Conservation (phyloP, 768 basidiomycete genomes). For the Mycena haematopus region DNA sequence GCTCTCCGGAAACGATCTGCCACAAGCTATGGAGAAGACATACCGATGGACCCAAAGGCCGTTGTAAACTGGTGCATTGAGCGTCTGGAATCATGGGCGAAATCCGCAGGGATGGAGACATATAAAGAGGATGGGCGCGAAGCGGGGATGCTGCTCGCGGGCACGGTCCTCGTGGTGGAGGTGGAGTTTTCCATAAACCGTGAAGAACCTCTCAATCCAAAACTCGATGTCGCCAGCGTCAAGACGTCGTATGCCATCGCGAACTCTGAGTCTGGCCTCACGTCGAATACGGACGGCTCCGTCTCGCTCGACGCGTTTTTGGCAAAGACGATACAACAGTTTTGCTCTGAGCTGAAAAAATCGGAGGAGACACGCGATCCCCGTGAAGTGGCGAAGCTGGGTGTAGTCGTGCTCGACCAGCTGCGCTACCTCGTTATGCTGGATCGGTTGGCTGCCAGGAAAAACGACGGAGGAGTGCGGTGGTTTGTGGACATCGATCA, state of each 20-base stretch:
- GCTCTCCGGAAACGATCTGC: slow-evolving; percentile 53
- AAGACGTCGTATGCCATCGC: slow-evolving; percentile 78
- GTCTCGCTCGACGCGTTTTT: slow-evolving; percentile 70
- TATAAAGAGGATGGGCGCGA: slow-evolving; percentile 68
- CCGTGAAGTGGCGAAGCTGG: slow-evolving; percentile 56
- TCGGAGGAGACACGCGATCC: slow-evolving; percentile 55
- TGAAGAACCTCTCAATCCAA: slow-evolving; percentile 42
- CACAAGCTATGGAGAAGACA: slow-evolving; percentile 65
- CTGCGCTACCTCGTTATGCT: slow-evolving; percentile 75
- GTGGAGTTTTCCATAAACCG: slow-evolving; percentile 64
- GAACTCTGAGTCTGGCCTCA: slow-evolving; percentile 43
- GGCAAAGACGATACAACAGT: slow-evolving; percentile 58
- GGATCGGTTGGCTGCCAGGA: slow-evolving; percentile 67
- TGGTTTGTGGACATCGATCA: slow-evolving; percentile 78
- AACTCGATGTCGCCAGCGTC: slow-evolving; percentile 57
- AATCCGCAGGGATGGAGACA: slow-evolving; percentile 72
- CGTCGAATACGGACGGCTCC: slow-evolving; percentile 55
- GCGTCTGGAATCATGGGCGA: slow-evolving; percentile 66
- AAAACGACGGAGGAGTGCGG: slow-evolving; percentile 66
- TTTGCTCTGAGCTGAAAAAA: slow-evolving; percentile 67
- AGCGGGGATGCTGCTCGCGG: slow-evolving; percentile 67
- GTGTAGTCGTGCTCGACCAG: slow-evolving; percentile 56
- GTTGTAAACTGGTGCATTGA: slow-evolving; percentile 65
- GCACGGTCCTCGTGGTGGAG: slow-evolving; percentile 83
- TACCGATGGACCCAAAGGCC: slow-evolving; percentile 55